Conservation (phyloP, 192 early-diverging fungal genomes). For the Phlyctochytrium arcticum region DNA sequence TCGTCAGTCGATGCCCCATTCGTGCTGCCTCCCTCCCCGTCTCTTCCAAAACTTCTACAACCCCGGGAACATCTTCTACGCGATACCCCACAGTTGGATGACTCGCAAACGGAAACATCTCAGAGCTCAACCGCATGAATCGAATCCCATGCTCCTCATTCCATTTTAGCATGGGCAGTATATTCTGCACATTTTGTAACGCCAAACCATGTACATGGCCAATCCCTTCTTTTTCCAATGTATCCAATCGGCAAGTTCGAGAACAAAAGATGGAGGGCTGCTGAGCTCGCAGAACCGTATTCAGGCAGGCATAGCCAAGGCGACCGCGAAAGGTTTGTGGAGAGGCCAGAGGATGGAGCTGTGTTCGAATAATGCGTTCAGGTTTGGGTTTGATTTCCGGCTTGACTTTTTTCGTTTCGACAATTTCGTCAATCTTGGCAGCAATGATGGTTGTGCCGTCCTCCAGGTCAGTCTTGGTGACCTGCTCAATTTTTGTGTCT, state of each 20-base stretch:
- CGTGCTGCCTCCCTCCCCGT: constrained; percentile 34
- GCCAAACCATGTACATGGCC: constrained; percentile 36
- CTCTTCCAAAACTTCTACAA: constrained; percentile 26
- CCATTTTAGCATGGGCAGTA: constrained; percentile 39
- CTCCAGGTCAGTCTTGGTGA: no score
- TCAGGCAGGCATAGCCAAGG: constrained; percentile 50
- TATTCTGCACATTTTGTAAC: constrained; percentile 33
- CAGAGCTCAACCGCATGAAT: constrained; percentile 45
- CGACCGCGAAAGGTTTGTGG: constrained; percentile 33
- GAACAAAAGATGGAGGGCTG: constrained; percentile 47
- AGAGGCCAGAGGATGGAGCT: no score
- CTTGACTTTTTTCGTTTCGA: no score
- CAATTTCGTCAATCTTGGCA: no score
- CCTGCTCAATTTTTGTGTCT: no score
- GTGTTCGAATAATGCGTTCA: no score
- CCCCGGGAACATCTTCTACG: constrained; percentile 30
- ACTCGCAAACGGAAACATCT: constrained; percentile 48
- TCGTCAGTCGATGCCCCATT: constrained; percentile 45
- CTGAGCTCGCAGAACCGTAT: constrained; percentile 40
- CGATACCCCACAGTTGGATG: constrained; percentile 39
- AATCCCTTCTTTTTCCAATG: constrained; percentile 31
- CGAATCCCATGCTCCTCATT: constrained; percentile 42
- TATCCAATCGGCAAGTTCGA: constrained; percentile 42
- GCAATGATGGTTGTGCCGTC: no score
- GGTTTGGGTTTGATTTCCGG: no score